phyloP scores from a whole-genome alignment of 352 stramenopile genomes.

The Pythium guiyangense region DNA sequence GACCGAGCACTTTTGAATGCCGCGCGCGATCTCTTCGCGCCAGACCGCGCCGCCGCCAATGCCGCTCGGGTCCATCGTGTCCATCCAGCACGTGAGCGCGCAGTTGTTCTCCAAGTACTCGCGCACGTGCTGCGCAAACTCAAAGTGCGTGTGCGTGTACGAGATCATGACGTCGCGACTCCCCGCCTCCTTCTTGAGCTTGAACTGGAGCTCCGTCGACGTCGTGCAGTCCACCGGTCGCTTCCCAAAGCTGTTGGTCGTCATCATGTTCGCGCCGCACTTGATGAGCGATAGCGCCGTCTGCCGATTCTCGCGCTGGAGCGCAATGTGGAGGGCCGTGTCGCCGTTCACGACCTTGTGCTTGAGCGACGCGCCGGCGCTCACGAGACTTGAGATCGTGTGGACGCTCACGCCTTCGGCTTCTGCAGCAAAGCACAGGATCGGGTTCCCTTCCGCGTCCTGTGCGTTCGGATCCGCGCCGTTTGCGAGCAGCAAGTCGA shows the following conservation, averaged over 20 bases:
- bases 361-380: conserved; percentile 34
- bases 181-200: conserved; percentile 68
- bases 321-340: conserved; percentile 68
- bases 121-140: conserved; percentile 56
- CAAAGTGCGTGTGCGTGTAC: conserved; percentile 68
- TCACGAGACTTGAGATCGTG: conserved; percentile 43
- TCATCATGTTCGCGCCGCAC: conserved; percentile 66
- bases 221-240: conserved; percentile 78
- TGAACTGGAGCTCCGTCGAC: conserved; percentile 71
- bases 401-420: conserved; percentile 43
- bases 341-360: conserved; percentile 38
- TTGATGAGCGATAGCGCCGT: conserved; percentile 69
- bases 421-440: conserved; percentile 64
- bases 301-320: conserved; percentile 61
- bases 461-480: conserved; percentile 34
- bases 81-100: conserved; percentile 75
- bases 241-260: conserved; percentile 52
- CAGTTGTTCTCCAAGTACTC: conserved; percentile 56
- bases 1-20: conserved; percentile 68
- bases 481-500: conserved; percentile 42
- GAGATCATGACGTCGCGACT: conserved; percentile 81
- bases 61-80: conserved; percentile 76
- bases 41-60: conserved; percentile 74
- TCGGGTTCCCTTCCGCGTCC: conserved; percentile 41
- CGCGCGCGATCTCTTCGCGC: conserved; percentile 76